Evolutionary conservation across 225 moss, liverwort and hornwort genomes (phyloP).

Genomic region (Antitrichia curtipendula): DNA sequence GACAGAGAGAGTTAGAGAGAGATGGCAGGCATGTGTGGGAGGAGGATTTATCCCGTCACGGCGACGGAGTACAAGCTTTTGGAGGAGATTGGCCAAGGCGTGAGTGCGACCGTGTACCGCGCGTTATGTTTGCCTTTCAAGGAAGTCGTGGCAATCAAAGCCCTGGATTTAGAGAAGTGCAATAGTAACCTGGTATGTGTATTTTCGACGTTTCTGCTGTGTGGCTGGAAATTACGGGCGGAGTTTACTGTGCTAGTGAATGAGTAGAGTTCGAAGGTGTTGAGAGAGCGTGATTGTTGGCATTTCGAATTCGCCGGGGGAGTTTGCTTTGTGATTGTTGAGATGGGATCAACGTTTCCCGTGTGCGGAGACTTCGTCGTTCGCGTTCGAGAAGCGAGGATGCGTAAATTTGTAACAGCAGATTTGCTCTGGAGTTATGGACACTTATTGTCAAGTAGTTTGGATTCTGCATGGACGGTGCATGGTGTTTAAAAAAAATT

Average conservation of each 20-base stretch:
- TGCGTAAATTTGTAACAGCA: neutral
- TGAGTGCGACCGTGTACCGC: constrained; percentile 77
- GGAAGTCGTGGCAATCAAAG: constrained; percentile 85
- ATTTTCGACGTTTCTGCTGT: neutral
- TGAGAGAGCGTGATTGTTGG: neutral
- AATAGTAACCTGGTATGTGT: constrained; percentile 53
- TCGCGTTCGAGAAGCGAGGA: neutral
- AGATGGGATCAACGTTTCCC: neutral
- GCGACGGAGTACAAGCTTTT: constrained; percentile 70
- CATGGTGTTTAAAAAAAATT: neutral
- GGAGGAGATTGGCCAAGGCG: constrained; percentile 90
- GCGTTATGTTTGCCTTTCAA: constrained; percentile 55
- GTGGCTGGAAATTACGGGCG: neutral
- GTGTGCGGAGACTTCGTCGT: neutral
- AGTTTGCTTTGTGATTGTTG: neutral
- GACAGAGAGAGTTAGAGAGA: neutral
- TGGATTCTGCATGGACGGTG: neutral
- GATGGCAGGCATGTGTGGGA: constrained; percentile 33
- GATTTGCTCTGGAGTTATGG: neutral
- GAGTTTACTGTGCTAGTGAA: neutral
- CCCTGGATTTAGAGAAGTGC: constrained; percentile 91
- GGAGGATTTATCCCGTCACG: constrained; percentile 35
- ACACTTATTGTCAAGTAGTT: neutral
- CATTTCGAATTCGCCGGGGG: neutral
- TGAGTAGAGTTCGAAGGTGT: neutral